A percentile compares a stretch with the other conserved stretches of the same genome.
These are phyloP conservation scores for Glarea lozoyensis DNA, from an alignment of 495 filamentous ascomycete species.

Conservation along the genomic window DNA sequence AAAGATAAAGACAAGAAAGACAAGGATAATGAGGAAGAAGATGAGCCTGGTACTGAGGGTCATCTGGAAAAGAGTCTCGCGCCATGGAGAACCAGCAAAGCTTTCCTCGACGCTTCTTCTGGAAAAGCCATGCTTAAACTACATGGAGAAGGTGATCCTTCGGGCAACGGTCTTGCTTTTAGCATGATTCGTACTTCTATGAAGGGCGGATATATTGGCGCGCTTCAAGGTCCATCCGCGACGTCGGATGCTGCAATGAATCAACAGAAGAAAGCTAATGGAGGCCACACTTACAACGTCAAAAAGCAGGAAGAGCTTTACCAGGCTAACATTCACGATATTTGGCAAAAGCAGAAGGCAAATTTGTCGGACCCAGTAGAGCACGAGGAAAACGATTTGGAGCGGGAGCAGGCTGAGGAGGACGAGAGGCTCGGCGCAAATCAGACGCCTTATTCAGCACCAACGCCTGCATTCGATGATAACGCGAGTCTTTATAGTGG, in stretches of 20 bases:
- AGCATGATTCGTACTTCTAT: conserved; percentile 95
- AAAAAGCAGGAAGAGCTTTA: conserved; percentile 83
- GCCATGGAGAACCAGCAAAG: conserved; percentile 90
- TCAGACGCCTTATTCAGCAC: conserved; percentile 19
- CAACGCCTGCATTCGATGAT: conserved; percentile 54
- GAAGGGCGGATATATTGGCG: conserved; percentile 94
- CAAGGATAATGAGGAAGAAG: conserved; percentile 55
- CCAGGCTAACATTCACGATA: conserved; percentile 74
- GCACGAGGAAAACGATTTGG: conserved; percentile 59
- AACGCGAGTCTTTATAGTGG: conserved; percentile 80
- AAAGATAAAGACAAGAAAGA: conserved; percentile 59
- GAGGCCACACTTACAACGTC: conserved; percentile 95
- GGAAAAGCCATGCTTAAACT: conserved; percentile 96
- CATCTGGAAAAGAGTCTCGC: conserved; percentile 81
- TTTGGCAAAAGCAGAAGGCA: conserved; percentile 81
- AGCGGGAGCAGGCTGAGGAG: conserved; percentile 50
- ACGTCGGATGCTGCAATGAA: conserved; percentile 62
- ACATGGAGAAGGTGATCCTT: conserved; percentile 92
- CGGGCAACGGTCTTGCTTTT: conserved; percentile 84
- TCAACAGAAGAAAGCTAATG: conserved; percentile 69
- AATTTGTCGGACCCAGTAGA: conserved; percentile 52
- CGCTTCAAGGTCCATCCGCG: conserved; percentile 79
- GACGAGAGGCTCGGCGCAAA: conserved; percentile 30
- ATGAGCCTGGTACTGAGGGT: conserved; percentile 54
- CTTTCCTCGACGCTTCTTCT: conserved; percentile 85